Evolutionary conservation across 352 stramenopile genomes (phyloP), one percentile per base, ranked within the genome.

Genomic region (Sclerospora graminicola): DNA sequence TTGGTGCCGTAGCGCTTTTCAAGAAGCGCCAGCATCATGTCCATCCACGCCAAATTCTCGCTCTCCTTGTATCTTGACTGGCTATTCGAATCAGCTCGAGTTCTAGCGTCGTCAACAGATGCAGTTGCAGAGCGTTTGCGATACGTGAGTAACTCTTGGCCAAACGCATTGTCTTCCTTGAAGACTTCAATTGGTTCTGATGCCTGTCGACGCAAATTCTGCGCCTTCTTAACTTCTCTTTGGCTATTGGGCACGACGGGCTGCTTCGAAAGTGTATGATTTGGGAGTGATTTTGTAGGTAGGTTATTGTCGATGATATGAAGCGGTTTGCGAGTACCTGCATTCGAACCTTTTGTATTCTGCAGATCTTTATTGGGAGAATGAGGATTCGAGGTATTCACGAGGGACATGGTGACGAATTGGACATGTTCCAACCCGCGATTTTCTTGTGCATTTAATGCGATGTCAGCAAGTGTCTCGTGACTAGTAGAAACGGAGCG

Each of bases 31-130:
- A 86, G 52, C 38, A 87, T 69, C 79, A 91, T 91, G 45, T 91
- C 79, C 49, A 87, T 79, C 79, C 79, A 91, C 34, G 79, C 79
- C 19, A 82, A 45, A 50, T 89, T 91, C 41, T 85, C 73, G 15
- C 63, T 58, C 36, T 68, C 54, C 18, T 57, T 36, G 2, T 30
- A 42, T 15, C 64, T 43, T 6, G 44, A 49, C 10, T 35, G 41
- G 0, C 28, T 27, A 0, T 13, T 23, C 20, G 15, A 35, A 31
- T 31, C 15, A 1, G 4, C 15, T 3, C 23, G 29, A 0, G 13
- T 36, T 40, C 36, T 48, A 3, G 0, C 8, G 19, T 36, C 45
- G 10, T 54, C 11, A 0, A 1, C 8, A 0, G 32, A 13, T 15
- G 31, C 20, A 15, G 44, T 45, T 41, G 24, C 18, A 10, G 21